Base-by-base conservation (phyloP, 805 yeast species). In the Diddensiella transvaalensis region DNA sequence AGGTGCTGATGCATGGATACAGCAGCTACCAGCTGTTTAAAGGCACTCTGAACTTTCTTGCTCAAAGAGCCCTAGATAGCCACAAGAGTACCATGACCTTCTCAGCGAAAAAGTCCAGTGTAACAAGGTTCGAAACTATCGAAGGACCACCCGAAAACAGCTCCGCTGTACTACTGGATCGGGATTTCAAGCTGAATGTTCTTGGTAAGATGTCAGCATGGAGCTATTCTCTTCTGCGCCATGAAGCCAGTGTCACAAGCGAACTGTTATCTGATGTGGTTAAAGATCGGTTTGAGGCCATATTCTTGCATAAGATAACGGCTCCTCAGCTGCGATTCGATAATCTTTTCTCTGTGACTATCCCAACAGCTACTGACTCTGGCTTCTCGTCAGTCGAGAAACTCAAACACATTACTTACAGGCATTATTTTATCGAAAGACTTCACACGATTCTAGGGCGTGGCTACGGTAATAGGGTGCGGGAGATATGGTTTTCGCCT, bases 11-110 rank as follows among this genome's bases (percentile, higher is more conserved):
- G 33, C 84, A 83, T 57, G 99, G 98, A 0, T 91, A 85, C 65
- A 88, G 96, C 2, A 84, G 95, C 19, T 93, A 89, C 63, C 99
- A 93, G 69, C 71, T 93, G 44, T 93, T 93, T 73, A 90, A 87
- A 63, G 96, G 95, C 62, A 81, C 87, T 1, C 74, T 93, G 48
- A 80, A 81, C 58, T 90, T 85, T 61, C 63, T 91, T 52, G 95
- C 96, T 2, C 78, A 86, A 2, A 82, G 83, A 74, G 95, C 89
- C 64, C 66, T 90, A 42, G 70, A 76, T 46, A 33, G 30, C 22
- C 17, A 26, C 18, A 22, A 30, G 8, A 60, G 71, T 29, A 44
- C 22, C 6, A 39, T 57, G 5, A 41, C 48, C 1, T 55, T 58
- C 38, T 46, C 60, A 2, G 40, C 45, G 13, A 44, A 26, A 8